Evolutionary conservation across 2,329 filamentous ascomycete genomes (phyloP), one percentile per base, ranked within the genome.

Genomic region (Colletotrichum ledebouriae): DNA sequence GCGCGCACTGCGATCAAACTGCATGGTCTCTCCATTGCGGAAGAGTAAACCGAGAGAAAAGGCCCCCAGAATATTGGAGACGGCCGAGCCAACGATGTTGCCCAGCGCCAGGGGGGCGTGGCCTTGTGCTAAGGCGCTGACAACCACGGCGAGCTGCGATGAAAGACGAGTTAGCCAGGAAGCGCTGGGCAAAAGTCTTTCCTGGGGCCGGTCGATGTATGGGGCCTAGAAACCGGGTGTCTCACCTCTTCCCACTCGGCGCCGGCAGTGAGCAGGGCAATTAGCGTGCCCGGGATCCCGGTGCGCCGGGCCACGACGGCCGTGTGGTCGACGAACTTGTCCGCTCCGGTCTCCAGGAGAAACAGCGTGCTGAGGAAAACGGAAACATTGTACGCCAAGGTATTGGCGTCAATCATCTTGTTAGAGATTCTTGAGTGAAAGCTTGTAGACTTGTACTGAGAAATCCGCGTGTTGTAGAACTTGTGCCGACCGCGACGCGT

Each of bases 221-320:
- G 22, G 3, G 29, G 29, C 49, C 22, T 25, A 29, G 33, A 52
- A 52, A 55, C 29, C 17, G 52, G 52, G 29, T 2, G 0, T 55
- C n/a, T 50, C 73, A 85, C 84, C 80, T 87, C 85, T 80, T 87
- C 86, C 79, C 82, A 88, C 76, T 87, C 85, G 47, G 81, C 84
- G 17, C 85, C 85, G 12, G 82, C 84, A 3, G 85, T 87, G 41
- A 88, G 76, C 7, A 88, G 78, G 4, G 80, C 83, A 69, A 87
- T 81, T 29, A 87, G 59, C 3, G 83, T 82, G 34, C 81, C 79
- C 1, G 84, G 80, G 12, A 87, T 75, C 15, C 80, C 77, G 1
- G 82, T 74, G 2, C 81, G 80, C 37, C 74, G 76, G 10, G 83
- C 84, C 12, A 86, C 75, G 39, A 81, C 77, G 6, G 82, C 82